phyloP scores from a whole-genome alignment of 2,329 filamentous ascomycete species.

The Talaromyces sp. region DNA sequence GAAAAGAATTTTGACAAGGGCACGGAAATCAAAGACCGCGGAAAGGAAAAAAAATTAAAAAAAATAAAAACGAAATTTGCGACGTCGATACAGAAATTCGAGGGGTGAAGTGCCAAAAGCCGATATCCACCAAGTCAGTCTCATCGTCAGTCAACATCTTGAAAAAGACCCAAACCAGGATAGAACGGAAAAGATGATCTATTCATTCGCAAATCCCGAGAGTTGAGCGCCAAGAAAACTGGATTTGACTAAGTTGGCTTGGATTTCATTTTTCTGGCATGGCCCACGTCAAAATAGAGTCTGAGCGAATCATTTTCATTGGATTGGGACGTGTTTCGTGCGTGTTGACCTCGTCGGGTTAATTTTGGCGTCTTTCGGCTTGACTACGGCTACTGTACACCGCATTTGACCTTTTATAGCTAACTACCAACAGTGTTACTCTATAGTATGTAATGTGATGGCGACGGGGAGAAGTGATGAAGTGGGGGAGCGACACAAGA shows the following conservation, averaged over 20 bases:
- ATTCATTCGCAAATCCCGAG: conserved; percentile 1
- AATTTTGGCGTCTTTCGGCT: background rate
- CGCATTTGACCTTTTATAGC: background rate
- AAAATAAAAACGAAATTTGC: background rate
- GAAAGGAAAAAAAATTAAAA: background rate
- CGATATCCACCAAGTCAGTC: background rate
- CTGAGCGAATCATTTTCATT: background rate
- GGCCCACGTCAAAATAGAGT: conserved; percentile 4
- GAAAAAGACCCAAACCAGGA: background rate
- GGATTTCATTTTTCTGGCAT: background rate
- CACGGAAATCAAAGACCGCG: background rate
- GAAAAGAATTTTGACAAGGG: background rate
- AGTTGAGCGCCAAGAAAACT: background rate
- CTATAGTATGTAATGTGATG: background rate
- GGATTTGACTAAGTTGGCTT: background rate
- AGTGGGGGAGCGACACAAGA: background rate
- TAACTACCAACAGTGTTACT: too few relatives aligned
- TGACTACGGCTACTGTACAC: background rate
- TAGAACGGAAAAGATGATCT: background rate
- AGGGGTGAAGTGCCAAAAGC: background rate
- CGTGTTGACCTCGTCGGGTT: background rate
- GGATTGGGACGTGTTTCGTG: background rate
- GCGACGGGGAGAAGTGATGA: background rate
- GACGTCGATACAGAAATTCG: background rate
- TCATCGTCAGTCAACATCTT: background rate